Evolutionary conservation across 108 stramenopile genomes (phyloP).

Genomic region (Discostella stelligeroides): DNA sequence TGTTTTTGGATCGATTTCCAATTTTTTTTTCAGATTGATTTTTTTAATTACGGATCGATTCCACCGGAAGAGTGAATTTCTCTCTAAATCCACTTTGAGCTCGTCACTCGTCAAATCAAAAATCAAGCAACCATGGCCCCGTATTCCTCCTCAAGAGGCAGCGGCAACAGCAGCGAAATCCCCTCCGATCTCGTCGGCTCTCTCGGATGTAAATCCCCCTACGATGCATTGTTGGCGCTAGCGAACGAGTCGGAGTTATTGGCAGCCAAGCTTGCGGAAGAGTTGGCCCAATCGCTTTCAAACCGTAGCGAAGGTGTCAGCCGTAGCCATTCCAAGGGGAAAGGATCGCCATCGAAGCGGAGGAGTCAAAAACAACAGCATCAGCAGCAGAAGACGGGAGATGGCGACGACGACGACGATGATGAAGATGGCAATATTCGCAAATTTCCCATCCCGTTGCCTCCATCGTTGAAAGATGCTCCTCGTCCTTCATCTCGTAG

Average conservation of each 20-base stretch:
- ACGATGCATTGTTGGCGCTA: conserved; percentile 53
- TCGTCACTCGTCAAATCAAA: too few relatives aligned
- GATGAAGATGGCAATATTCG: too few relatives aligned
- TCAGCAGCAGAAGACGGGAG: too few relatives aligned
- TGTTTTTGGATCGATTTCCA: too few relatives aligned
- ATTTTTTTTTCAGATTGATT: too few relatives aligned
- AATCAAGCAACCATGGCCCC: neutral
- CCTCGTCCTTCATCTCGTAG: too few relatives aligned
- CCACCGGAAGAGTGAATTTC: too few relatives aligned
- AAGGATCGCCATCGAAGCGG: neutral
- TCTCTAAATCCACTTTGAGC: too few relatives aligned
- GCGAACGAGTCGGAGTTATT: conserved; percentile 35
- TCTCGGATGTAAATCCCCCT: conserved; percentile 36
- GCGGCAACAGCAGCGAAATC: neutral
- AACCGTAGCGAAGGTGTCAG: neutral
- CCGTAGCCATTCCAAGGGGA: conserved; percentile 1
- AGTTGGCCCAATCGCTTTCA: conserved; percentile 37
- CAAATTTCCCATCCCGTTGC: too few relatives aligned
- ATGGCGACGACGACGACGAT: too few relatives aligned
- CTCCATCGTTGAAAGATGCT: too few relatives aligned
- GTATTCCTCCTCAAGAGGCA: neutral
- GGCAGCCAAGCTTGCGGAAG: conserved; percentile 45
- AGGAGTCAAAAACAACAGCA: neutral
- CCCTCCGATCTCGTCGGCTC: conserved; percentile 29
- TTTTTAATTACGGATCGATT: too few relatives aligned